Evolutionary conservation across 345 rosid genomes (phyloP), one percentile per base, ranked within the genome.

Genomic region (Sonneratia caseolaris): DNA sequence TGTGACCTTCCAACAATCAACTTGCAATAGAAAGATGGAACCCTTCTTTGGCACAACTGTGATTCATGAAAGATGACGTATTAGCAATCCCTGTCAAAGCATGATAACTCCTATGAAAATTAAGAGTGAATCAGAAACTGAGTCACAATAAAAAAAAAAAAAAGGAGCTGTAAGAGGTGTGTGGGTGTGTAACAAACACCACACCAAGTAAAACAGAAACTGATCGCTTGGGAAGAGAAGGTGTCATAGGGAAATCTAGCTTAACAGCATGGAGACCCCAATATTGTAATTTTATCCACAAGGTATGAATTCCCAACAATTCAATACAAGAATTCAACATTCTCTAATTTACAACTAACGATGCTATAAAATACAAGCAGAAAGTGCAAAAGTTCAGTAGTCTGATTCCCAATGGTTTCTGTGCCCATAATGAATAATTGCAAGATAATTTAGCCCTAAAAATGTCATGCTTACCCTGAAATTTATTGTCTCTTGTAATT

Each of bases 1-100:
- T 14, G 94, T 88, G 40, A 92, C 76, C 71, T 92, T 92, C 98
- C 92, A 90, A 84, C 89, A 79, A 73, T 90, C 88, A 42, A 85
- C 85, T 83, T 86, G 94, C 75, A 92, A 68, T 72, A 83, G 73
- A 74, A 95, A 90, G 70, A 90, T 82, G 22, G 97, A 90, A 47
- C 12, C 75, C 81, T 77, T 92, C 82, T 92, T 90, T 3, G 99
- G 76, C 72, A 95, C 96, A 81, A 88, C 97, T 95, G 86, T 73
- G 76, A 42, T 47, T 61, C 71, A 68, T 11, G 37, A n/a, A 5
- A 68, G 37, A 68, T 14, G 69, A 68, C 12, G 19, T 0, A 53
- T 65, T 35, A 64, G 61, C 45, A 6, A 37, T 1, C 66, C 35
- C 53, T 0, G 64, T n/a, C 64, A 57, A 57, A n/a, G 64, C 12